Evolutionary conservation across 1,284 basidiomycete species (phyloP).

Genomic region (Pyrrhoderma lamaoense): DNA sequence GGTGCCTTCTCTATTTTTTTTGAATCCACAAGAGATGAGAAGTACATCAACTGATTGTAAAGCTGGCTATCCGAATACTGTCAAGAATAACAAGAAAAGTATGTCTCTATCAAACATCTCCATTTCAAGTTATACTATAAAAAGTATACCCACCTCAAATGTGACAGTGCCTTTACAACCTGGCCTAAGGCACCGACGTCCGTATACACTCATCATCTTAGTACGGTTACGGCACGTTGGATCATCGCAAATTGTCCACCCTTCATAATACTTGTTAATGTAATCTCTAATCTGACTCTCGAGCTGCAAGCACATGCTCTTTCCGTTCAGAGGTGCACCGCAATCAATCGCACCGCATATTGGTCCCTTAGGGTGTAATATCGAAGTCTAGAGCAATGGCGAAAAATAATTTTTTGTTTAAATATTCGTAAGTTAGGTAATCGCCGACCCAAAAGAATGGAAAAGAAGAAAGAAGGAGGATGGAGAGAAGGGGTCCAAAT

Average conservation of each 20-base stretch:
- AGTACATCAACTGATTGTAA: conserved; percentile 86
- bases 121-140: background rate
- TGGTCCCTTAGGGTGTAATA: conserved; percentile 43
- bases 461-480: too few species aligned
- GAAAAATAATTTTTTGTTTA: background rate
- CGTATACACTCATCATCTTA: conserved; percentile 90
- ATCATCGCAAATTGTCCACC: conserved; percentile 86
- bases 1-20: conserved; percentile 54
- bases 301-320: conserved; percentile 76
- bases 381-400: too few species aligned
- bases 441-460: too few species aligned
- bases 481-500: too few species aligned
- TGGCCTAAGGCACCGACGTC: conserved; percentile 64
- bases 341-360: conserved; percentile 54
- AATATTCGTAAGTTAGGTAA: background rate
- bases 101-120: conserved; percentile 1
- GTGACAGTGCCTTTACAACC: conserved; percentile 64
- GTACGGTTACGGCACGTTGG: conserved; percentile 77
- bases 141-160: conserved; percentile 57
- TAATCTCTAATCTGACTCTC: conserved; percentile 77
- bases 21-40: conserved; percentile 67
- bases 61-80: conserved; percentile 80
- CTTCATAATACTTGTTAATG: conserved; percentile 83
- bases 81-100: too few species aligned
- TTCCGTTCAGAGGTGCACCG: conserved; percentile 40